Base-by-base conservation (phyloP, 495 filamentous ascomycete genomes). In the Pseudoneurospora amorphoporcata region DNA sequence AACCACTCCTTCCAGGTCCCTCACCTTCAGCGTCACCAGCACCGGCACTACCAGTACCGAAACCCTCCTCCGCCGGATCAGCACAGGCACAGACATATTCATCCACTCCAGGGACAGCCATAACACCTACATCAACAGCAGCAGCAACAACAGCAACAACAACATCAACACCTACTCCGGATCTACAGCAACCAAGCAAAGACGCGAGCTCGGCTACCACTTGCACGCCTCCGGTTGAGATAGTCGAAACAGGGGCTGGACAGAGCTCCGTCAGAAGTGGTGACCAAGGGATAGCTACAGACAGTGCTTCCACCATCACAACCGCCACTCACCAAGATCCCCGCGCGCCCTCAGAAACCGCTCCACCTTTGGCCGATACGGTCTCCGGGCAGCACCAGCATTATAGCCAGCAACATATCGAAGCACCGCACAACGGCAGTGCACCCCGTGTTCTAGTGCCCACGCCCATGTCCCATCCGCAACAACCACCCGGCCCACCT, bases 381-480 rank as follows among this genome's bases (percentile, higher is more conserved):
- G 53, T 35, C 29, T 65, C 53, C 53, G 53, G 53, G 14, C 47
- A 61, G 47, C 47, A 61, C 12, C 47, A 29, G 23, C 47, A 61
- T 23, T 35, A 65, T 65, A 32, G 35, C 53, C 53, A 65, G 29
- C 53, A 65, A 65, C 53, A 65, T 23, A 37, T 65, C 7, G 29
- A 29, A 65, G 53, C 53, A 65, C 53, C 53, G 53, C 53, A 75
- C 76, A 78, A 75, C 75, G 73, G 76, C 72, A 75, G 29, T 65
- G 53, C 53, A 65, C 53, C 53, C 29, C 53, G 53, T 65, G 53
- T 65, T 35, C 29, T 65, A 65, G 53, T 65, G 53, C 53, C 29
- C 53, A 73, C 77, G 40, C 80, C 79, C 72, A 87, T 87, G 85
- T 87, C 86, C 73, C 84, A 86, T 75, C 70, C 81, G 29, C 81